Base-by-base conservation (phyloP, 345 rosid species). In the Salix udensis region DNA sequence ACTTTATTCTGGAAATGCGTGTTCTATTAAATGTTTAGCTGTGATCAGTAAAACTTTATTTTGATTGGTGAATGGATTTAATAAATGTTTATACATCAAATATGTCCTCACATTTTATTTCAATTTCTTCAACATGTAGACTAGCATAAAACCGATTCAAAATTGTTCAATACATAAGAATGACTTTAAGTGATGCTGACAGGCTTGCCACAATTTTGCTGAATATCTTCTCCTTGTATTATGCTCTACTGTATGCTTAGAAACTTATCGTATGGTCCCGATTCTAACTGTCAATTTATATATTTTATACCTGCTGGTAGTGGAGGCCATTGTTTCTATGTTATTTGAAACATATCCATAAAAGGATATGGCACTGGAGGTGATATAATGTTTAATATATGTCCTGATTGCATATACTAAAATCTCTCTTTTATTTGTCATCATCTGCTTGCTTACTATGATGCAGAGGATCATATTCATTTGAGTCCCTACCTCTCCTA, bases 401-500 rank as follows among this genome's bases (percentile, higher is more conserved):
- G 9, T n/a, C 48, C 34, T 26, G 10, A 7, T n/a, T 42, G 9
- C 11, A 18, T 28, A 77, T 36, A 21, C 48, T 46, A n/a, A 64
- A 67, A 21, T 9, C 13, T 50, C 7, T 14, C n/a, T 65, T 28
- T 58, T 34, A 26, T 55, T 40, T 26, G 50, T 44, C 58, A 26
- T 26, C 14, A 67, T 23, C 44, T 67, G 78, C 15, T 69, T 24
- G 46, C 30, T 83, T 61, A 68, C 65, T 42, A 55, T 42, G 75
- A 74, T 85, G 91, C 92, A 96, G 99, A 85, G 87, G 92, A 91
- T 87, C 99, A 96, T 80, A 81, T 89, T 40, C 86, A 89, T 52
- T 80, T 92, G 87, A 91, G 96, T 79, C 96, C 98, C 30, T 93
- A 93, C 73, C 78, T 96, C 58, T 89, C 98, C 31, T 96, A 87